Conservation (phyloP, 1,284 basidiomycete species). For the Apiotrichum siamense region DNA sequence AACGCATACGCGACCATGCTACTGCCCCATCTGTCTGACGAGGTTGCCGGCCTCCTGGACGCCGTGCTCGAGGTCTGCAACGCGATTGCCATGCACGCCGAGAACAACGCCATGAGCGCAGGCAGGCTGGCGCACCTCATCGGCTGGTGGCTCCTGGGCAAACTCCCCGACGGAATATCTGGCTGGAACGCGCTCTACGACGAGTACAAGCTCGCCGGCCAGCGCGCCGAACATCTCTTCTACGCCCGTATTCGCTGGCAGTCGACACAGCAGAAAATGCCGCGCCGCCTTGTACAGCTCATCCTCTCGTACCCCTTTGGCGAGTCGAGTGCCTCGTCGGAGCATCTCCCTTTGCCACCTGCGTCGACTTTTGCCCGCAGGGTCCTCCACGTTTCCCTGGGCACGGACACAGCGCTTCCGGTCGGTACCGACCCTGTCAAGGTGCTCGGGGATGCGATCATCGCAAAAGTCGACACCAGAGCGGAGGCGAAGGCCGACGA, state of each 20-base stretch:
- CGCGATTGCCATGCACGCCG: constrained; percentile 28
- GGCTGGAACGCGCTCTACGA: constrained; percentile 31
- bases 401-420: constrained; percentile 12
- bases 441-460: constrained; percentile 13
- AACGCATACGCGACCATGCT: constrained; percentile 28
- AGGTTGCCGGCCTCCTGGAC: constrained; percentile 17
- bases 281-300: constrained; percentile 29
- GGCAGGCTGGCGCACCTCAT: constrained; percentile 28
- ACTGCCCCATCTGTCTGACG: constrained; percentile 13
- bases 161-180: constrained; percentile 3
- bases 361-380: constrained; percentile 27
- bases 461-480: constrained; percentile 12
- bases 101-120: constrained; percentile 29
- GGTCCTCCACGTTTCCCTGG: constrained; percentile 27
- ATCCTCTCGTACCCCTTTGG: constrained; percentile 38
- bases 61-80: constrained; percentile 35
- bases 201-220: constrained; percentile 30
- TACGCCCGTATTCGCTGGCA: constrained; percentile 39
- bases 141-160: constrained; percentile 36
- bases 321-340: constrained; percentile 22
- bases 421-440: constrained; percentile 16
- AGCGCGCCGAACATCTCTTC: constrained; percentile 34
- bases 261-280: constrained; percentile 29
- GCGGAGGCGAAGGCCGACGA: not conserved
- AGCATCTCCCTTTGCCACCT: constrained; percentile 27